Conservation (phyloP, 163 green algal species). For the Trebouxia gelatinosa region DNA sequence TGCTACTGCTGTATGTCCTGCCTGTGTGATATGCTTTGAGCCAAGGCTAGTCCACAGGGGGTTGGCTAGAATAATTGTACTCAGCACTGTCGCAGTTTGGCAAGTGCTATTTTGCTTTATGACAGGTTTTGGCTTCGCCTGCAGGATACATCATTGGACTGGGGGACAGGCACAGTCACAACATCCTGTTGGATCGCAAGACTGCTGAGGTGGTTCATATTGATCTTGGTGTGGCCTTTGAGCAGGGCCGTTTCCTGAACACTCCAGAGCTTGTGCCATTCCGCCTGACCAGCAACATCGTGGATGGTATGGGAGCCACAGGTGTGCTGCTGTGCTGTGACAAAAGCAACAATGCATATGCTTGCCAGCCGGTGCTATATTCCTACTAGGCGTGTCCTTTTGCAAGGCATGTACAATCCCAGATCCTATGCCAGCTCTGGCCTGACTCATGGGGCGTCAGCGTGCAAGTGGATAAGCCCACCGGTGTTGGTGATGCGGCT, state of each 20-base stretch:
- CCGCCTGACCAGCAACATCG: constrained; percentile 88
- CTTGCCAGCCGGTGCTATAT: too few relatives aligned
- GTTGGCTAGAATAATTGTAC: neutral
- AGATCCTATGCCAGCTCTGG: too few relatives aligned
- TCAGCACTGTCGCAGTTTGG: neutral
- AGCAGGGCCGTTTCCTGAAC: constrained; percentile 86
- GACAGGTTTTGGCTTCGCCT: neutral
- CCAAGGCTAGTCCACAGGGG: neutral
- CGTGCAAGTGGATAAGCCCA: too few relatives aligned
- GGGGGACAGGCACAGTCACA: constrained; percentile 88
- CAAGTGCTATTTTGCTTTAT: neutral
- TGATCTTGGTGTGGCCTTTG: constrained; percentile 97
- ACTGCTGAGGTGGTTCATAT: constrained; percentile 95
- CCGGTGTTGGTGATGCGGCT: too few relatives aligned
- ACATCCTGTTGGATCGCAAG: constrained; percentile 86
- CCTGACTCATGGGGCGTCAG: too few relatives aligned
- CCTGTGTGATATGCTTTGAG: neutral
- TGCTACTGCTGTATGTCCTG: neutral
- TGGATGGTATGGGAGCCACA: constrained; percentile 90
- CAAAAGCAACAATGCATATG: too few relatives aligned
- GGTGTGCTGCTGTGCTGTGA: too few relatives aligned
- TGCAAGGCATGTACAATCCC: too few relatives aligned
- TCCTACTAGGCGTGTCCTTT: too few relatives aligned
- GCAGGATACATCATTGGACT: constrained; percentile 88
- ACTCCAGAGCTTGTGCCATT: constrained; percentile 95